Evolutionary conservation across 2,329 filamentous ascomycete species (phyloP), one percentile per base, ranked within the genome.

Genomic region (Pseudocercospora pini-densiflorae): DNA sequence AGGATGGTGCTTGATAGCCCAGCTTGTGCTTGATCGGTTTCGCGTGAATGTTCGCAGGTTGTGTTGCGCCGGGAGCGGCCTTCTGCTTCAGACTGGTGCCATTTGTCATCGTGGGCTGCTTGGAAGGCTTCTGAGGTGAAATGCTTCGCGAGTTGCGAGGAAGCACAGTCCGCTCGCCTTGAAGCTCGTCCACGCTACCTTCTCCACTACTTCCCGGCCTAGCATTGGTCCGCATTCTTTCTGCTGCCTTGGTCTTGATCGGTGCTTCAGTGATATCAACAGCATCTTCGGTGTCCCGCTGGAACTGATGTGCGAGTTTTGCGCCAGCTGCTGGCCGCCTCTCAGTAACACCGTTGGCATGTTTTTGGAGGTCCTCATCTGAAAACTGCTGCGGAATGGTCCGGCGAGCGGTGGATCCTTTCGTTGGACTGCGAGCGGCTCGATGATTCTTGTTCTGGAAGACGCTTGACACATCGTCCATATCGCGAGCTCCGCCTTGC

Each of bases 101-200:
- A 10, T 16, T 55, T 5, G 23, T 21, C 54, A 31, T 33, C 23
- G 33, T n/a, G 19, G 36, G 49, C 19, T 27, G 51, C 51, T 57
- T 43, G 61, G 9, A 47, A 40, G 29, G 45, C n/a, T 21, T 43
- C 23, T 6, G 21, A 2, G 65, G 61, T 3, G 58, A 61, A 3
- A 40, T 45, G 16, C 47, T 64, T n/a, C 58, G 36, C 45, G 40
- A 53, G 7, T 21, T 33, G 27, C 47, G 51, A 16, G 55, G 36
- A 27, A 12, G 51, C 0, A 68, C 27, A 29, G 67, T 68, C 1
- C 27, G 53, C 9, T 14, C 64, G 1, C 64, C 64, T 16, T 57
- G 27, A 14, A 68, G 61, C n/a, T 33, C 61, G 19, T 68, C 67
- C 31, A 59, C 45, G 24, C 67, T 68, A 9, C 53, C 53, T 5